Evolutionary conservation across 108 stramenopile species (phyloP).

Genomic region (Cyclostephanos invisitatus): DNA sequence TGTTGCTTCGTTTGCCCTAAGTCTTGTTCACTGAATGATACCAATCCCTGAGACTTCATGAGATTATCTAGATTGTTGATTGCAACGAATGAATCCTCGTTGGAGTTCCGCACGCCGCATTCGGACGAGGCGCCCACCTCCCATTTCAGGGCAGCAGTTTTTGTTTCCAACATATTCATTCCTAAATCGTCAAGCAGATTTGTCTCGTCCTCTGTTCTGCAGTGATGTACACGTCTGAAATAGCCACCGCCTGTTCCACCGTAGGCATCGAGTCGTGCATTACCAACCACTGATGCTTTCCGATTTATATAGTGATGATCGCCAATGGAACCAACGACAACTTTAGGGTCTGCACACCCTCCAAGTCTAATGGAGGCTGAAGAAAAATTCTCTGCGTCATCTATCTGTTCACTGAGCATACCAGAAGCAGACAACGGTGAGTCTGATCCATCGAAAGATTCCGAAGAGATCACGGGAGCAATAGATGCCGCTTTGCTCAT

Average conservation of each 20-base stretch:
- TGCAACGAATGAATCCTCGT: constrained; percentile 79
- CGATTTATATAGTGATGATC: constrained; percentile 59
- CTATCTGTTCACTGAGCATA: constrained; percentile 34
- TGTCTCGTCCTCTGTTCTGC: constrained; percentile 31
- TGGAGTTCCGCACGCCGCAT: constrained; percentile 69
- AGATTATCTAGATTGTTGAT: constrained; percentile 56
- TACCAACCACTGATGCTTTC: constrained; percentile 54
- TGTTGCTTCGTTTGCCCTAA: constrained; percentile 39
- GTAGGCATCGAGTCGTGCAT: constrained; percentile 35
- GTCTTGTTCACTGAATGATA: constrained; percentile 26
- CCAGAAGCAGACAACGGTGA: constrained; percentile 31
- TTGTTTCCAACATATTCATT: background rate
- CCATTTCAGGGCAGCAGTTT: constrained; percentile 45
- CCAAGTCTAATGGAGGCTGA: constrained; percentile 46
- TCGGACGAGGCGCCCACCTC: constrained; percentile 82
- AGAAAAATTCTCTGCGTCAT: constrained; percentile 8
- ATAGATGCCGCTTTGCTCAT: background rate
- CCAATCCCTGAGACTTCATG: constrained; percentile 35
- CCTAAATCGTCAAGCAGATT: constrained; percentile 4
- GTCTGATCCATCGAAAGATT: constrained; percentile 18
- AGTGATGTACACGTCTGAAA: constrained; percentile 37
- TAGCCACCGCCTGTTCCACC: constrained; percentile 45
- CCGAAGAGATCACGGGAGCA: background rate
- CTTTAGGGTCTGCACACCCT: constrained; percentile 80
- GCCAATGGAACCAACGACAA: constrained; percentile 62